Base-by-base conservation (phyloP, 805 yeast species). In the Candida nonsorbophila region DNA sequence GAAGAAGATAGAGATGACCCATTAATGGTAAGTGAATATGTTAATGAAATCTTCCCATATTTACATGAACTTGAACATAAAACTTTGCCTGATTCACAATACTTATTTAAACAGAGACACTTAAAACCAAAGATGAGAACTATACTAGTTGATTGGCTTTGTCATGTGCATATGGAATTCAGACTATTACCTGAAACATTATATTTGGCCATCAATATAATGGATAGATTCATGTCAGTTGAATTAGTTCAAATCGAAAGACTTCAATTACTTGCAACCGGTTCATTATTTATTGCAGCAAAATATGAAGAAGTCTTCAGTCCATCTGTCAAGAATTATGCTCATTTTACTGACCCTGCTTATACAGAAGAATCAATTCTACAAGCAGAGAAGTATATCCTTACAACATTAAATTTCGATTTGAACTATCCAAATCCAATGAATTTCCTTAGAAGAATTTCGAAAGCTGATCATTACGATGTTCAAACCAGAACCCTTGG, bases 21-120 rank as follows among this genome's bases (percentile, higher is more conserved):
- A 30, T 42, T 84, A 38, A 88, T 90, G 96, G 97, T 84, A 18
- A 76, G 87, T 37, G 98, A 90, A 62, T 90, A 88, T 55, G 95
- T 84, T 32, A 73, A 65, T 38, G 97, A 86, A 36, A 88, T 90
- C 33, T 88, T 85, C 55, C 80, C 74, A 17, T 86, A 84, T 55
- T 62, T 88, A 44, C 78, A 79, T 51, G 77, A 70, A 47, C 64
- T 80, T 36, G 95, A 87, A 59, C 55, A 69, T 25, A 69, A 73
- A 46, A 84, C 90, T 26, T 62, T 84, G 47, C 95, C 87, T 2
- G 79, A 74, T 40, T 56, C 81, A n/a, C 71, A 75, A 40, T 84
- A 84, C 51, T 56, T 84, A 20, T 66, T 60, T 37, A 69, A 76
- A 55, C 84, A 79, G 51, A 69, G 72, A 28, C 76, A 77, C 36